Evolutionary conservation across 768 basidiomycete genomes (phyloP).

Genomic region (Terana coerulea): DNA sequence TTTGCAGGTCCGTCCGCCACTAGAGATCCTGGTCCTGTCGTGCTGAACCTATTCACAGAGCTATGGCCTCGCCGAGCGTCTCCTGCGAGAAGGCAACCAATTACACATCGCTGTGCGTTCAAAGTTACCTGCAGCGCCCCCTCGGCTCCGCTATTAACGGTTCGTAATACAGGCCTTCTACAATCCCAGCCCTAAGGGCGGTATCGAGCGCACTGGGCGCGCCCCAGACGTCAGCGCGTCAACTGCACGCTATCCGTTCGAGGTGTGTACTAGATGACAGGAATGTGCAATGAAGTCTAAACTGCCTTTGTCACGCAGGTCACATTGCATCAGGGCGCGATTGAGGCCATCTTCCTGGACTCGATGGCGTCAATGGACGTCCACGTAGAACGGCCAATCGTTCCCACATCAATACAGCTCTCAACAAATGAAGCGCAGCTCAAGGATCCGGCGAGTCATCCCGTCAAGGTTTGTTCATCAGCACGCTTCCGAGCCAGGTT

Average conservation of each 20-base stretch:
- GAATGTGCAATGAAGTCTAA: too few species aligned
- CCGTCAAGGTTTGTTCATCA: constrained; percentile 27
- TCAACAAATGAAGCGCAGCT: constrained; percentile 38
- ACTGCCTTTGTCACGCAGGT: too few species aligned
- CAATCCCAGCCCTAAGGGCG: constrained; percentile 56
- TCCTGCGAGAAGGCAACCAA: constrained; percentile 62
- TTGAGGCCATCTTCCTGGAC: constrained; percentile 56
- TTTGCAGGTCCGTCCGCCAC: too few species aligned
- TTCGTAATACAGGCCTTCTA: constrained; percentile 62
- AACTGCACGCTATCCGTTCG: constrained; percentile 67
- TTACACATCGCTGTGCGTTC: constrained; percentile 66
- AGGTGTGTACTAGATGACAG: constrained; percentile 37
- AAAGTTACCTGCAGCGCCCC: constrained; percentile 1
- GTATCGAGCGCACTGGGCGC: constrained; percentile 64
- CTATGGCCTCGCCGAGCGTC: constrained; percentile 66
- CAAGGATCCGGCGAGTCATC: constrained; percentile 35
- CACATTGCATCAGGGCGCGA: constrained; percentile 61
- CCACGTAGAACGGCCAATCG: constrained; percentile 46
- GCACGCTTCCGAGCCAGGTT: background rate
- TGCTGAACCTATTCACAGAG: too few species aligned
- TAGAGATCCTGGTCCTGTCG: background rate
- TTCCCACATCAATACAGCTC: constrained; percentile 47
- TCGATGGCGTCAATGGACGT: constrained; percentile 46
- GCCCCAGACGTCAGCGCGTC: constrained; percentile 59
- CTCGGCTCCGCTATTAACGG: background rate